Evolutionary conservation across 164 flowering plant genomes (phyloP).

Genomic region (Berberis vulgaris): DNA sequence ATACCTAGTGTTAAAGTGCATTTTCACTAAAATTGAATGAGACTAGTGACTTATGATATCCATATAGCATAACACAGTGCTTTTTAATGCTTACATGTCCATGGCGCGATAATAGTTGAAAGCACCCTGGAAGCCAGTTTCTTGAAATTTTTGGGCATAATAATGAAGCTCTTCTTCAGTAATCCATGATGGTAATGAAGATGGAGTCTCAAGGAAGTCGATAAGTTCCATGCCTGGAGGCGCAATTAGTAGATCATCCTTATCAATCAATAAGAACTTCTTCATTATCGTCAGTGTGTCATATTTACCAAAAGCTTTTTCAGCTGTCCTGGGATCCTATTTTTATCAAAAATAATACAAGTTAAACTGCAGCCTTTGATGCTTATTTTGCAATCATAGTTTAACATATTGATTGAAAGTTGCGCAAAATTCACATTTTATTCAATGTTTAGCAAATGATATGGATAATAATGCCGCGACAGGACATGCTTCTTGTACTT

Average conservation of each 20-base stretch:
- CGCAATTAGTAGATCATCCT: slow-evolving; percentile 22
- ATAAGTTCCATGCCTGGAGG: slow-evolving; percentile 48
- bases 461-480: too few species aligned
- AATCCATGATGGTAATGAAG: slow-evolving; percentile 38
- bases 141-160: slow-evolving; percentile 36
- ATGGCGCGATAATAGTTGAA: too few species aligned
- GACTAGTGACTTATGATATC: slow-evolving; percentile 41
- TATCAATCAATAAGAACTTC: slow-evolving; percentile 25
- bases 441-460: too few species aligned
- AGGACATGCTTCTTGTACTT: too few species aligned
- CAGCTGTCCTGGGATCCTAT: slow-evolving; percentile 51
- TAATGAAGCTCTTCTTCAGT: slow-evolving; percentile 41
- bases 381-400: neutral
- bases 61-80: slow-evolving; percentile 29
- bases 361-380: neutral
- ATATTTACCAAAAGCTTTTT: slow-evolving; percentile 36
- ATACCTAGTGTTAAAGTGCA: neutral
- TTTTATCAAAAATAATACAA: neutral
- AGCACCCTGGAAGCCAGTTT: neutral
- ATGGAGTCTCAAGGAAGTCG: slow-evolving; percentile 27
- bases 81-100: too few species aligned
- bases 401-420: too few species aligned
- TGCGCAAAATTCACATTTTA: too few species aligned
- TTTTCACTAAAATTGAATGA: slow-evolving; percentile 40
- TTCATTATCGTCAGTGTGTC: slow-evolving; percentile 36